Evolutionary conservation across 345 rosid genomes (phyloP).

Genomic region (Lepidium sativum): DNA sequence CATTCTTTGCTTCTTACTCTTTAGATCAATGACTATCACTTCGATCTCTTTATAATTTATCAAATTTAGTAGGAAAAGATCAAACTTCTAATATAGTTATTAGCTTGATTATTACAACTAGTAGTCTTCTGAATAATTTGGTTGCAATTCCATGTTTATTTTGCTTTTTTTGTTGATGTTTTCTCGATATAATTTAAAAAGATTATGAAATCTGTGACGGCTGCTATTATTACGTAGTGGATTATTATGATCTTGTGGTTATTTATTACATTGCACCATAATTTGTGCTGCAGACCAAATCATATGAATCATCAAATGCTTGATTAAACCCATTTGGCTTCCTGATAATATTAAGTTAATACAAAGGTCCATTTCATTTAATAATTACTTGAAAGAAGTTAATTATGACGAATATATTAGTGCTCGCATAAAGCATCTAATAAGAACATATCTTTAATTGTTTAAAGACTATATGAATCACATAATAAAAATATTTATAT

Average conservation of each 20-base stretch:
- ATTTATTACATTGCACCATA: neutral
- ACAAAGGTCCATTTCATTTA: conserved; percentile 10
- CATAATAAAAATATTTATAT: neutral
- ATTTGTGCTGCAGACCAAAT: conserved; percentile 1
- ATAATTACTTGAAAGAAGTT: conserved; percentile 5
- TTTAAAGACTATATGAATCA: neutral
- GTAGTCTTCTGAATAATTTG: too few relatives aligned
- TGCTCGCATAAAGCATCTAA: conserved; percentile 21
- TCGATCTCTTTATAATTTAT: too few relatives aligned
- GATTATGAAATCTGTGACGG: neutral
- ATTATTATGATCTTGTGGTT: conserved; percentile 1
- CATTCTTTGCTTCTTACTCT: too few relatives aligned
- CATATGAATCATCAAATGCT: conserved; percentile 13
- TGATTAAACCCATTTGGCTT: conserved; percentile 7
- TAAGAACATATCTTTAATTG: neutral
- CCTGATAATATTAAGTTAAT: neutral
- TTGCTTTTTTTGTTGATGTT: too few relatives aligned
- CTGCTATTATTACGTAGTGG: neutral
- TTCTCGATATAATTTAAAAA: neutral
- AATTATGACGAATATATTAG: conserved; percentile 17
- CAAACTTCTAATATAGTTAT: too few relatives aligned
- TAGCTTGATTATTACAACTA: too few relatives aligned
- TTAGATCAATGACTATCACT: too few relatives aligned
- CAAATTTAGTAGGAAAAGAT: too few relatives aligned
- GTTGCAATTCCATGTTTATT: too few relatives aligned